Conservation (phyloP, 306 rosid species). For the Lagenaria siceraria region DNA sequence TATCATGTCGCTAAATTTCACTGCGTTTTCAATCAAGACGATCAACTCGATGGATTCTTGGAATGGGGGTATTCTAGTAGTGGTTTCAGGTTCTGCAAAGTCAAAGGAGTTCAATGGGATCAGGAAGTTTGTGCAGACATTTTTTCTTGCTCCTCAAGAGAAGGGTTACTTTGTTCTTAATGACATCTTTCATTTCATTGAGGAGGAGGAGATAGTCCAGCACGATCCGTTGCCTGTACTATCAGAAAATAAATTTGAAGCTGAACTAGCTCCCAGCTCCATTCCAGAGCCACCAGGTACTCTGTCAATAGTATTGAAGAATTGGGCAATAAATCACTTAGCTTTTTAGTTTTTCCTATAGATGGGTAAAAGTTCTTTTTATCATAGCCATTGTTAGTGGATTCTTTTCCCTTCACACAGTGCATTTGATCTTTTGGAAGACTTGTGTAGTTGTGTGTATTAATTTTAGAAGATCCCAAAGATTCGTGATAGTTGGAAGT, state of each 20-base stretch:
- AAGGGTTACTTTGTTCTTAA: slow-evolving; percentile 79
- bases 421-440: not conserved
- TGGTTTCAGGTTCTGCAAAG: slow-evolving; percentile 80
- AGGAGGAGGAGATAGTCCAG: slow-evolving; percentile 40
- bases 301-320: not conserved
- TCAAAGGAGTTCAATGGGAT: slow-evolving; percentile 43
- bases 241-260: slow-evolving; percentile 37
- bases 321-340: not conserved
- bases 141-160: slow-evolving; percentile 91
- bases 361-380: not conserved
- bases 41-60: slow-evolving; percentile 79
- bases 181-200: slow-evolving; percentile 68
- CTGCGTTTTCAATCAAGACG: slow-evolving; percentile 69
- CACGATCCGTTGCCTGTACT: slow-evolving; percentile 28
- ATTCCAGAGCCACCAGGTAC: slow-evolving; percentile 60
- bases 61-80: slow-evolving; percentile 76
- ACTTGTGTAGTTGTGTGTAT: not conserved
- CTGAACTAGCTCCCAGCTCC: slow-evolving; percentile 39
- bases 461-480: not conserved
- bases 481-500: not conserved
- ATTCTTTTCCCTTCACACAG: not conserved
- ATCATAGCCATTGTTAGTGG: not conserved
- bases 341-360: not conserved
- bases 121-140: slow-evolving; percentile 75
- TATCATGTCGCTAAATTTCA: slow-evolving; percentile 46